phyloP scores from a whole-genome alignment of 768 basidiomycete genomes.

The Baorangia bicolor region DNA sequence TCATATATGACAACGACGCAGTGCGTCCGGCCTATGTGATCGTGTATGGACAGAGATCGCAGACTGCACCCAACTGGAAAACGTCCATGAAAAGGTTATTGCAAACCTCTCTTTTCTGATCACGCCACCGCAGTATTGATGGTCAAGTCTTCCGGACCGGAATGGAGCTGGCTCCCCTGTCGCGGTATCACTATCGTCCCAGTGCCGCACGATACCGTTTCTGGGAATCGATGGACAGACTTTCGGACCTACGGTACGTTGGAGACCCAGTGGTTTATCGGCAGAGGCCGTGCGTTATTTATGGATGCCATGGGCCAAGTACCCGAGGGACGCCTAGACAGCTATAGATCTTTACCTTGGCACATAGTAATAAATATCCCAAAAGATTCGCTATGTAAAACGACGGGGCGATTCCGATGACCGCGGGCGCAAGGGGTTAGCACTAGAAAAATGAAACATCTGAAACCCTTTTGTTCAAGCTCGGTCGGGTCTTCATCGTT shows the following conservation, averaged over 20 bases:
- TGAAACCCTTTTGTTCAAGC: too few species aligned
- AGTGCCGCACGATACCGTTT: not conserved
- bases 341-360: too few species aligned
- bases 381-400: too few species aligned
- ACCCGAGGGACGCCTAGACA: too few species aligned
- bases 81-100: not conserved
- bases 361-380: too few species aligned
- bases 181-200: not conserved
- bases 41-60: slow-evolving; percentile 10
- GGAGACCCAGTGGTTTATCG: not conserved
- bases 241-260: not conserved
- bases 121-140: not conserved
- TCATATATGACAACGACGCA: slow-evolving; percentile 14
- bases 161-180: not conserved
- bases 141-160: not conserved
- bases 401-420: too few species aligned
- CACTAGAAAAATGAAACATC: too few species aligned
- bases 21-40: slow-evolving; percentile 14
- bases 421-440: too few species aligned
- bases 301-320: too few species aligned
- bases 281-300: not conserved
- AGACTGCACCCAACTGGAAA: not conserved
- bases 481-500: too few species aligned
- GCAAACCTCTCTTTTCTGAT: slow-evolving; percentile 4
- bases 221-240: not conserved